Evolutionary conservation across 2,329 filamentous ascomycete species (phyloP), one percentile per base, ranked within the genome.

Genomic region (Lecanicillium sp.): DNA sequence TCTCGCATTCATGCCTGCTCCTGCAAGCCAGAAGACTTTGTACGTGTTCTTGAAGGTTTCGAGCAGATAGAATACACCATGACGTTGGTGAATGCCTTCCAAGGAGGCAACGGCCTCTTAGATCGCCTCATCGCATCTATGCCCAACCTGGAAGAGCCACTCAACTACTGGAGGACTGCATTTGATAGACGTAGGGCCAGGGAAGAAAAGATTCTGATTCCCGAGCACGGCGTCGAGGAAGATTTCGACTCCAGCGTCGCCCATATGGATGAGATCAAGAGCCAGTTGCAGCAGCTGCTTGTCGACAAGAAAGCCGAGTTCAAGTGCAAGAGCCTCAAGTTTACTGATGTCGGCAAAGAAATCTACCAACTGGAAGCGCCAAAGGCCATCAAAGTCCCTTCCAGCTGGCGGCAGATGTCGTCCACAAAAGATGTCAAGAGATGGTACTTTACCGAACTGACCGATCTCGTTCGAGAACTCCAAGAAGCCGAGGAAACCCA

Each of bases 31-130:
- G 85, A 92, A 41, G 92, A 98, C 56, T 98, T 98, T 58, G 79
- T 97, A 33, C 84, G 81, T 34, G 90, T 97, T 1, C 70, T 98
- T 0, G 89, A 97, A 59, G 92, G 92, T 0, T 98, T 96, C 50
- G 92, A 97, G 65, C 90, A 96, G 61, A 97, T 98, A 33, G 88
- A 96, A 46, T 92, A 95, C 58, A 94, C 89, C 1, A 87, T 95
- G 73, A 76, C 79, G 37, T 71, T 97, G 17, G 72, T 97, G 1
- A 71, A 74, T 33, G 73, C 81, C 8, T 84, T 85, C 50, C 78
- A 81, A 38, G 76, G 81, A n/a, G 85, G 83, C 3, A 82, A 87
- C 36, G 85, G 87, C 3, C 73, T 97, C 3, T 83, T 98, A 30
- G 85, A 88, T 41, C 81, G 88, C 38, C 75, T 98, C 29, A 79